A percentile compares a stretch with the other conserved stretches of the same genome.
phyloP scores from a whole-genome alignment of 768 basidiomycete genomes.

The Boletellus emodensis region DNA sequence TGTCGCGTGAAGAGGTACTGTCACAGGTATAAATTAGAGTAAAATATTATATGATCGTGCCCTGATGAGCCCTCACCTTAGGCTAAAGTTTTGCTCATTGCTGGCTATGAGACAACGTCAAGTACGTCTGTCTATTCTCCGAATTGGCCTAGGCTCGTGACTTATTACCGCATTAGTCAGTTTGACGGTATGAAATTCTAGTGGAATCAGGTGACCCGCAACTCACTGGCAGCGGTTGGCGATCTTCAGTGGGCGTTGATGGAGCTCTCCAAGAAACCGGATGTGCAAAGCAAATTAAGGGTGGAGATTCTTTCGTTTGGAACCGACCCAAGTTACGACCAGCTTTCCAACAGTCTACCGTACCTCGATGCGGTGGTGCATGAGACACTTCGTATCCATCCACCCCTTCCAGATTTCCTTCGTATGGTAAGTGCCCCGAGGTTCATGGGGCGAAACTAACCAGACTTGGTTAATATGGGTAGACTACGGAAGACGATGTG shows the following conservation, averaged over 20 bases:
- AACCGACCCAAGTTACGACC: slow-evolving; percentile 51
- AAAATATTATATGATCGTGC: no score
- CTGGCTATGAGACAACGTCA: slow-evolving; percentile 39
- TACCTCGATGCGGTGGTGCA: slow-evolving; percentile 53
- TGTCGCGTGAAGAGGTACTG: no score
- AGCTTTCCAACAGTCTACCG: slow-evolving; percentile 38
- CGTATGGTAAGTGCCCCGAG: slow-evolving; percentile 5
- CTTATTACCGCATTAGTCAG: slow-evolving; percentile 11
- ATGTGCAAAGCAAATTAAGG: slow-evolving; percentile 46
- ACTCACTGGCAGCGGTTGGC: background rate
- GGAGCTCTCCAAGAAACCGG: slow-evolving; percentile 44
- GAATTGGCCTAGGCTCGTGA: background rate
- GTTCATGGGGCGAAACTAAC: no score
- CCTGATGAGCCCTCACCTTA: background rate
- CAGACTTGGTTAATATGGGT: slow-evolving; percentile 10
- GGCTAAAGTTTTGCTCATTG: slow-evolving; percentile 36
- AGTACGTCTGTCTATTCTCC: slow-evolving; percentile 14
- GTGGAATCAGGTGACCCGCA: background rate
- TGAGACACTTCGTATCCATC: slow-evolving; percentile 44
- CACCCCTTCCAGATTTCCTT: slow-evolving; percentile 32
- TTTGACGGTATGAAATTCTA: slow-evolving; percentile 13
- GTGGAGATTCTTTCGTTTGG: slow-evolving; percentile 45
- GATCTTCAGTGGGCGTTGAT: slow-evolving; percentile 47
- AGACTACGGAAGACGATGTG: slow-evolving; percentile 52
- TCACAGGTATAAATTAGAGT: no score